Base-by-base conservation (phyloP, 2,329 filamentous ascomycete genomes). In the Diaporthe amygdali region DNA sequence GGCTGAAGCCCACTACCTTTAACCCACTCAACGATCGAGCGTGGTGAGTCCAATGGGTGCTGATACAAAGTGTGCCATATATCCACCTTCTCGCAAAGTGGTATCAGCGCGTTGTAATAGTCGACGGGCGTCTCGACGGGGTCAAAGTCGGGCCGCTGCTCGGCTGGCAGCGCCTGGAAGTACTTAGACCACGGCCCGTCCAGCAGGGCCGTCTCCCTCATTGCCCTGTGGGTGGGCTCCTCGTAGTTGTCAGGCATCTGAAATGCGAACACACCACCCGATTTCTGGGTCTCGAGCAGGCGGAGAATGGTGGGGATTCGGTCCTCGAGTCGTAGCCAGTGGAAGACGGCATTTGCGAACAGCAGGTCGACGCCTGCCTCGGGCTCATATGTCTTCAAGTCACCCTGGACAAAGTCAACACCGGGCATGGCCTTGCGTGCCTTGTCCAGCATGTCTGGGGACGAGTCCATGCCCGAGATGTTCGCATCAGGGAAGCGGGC, bases 1-100 rank as follows among this genome's bases (percentile, higher is more conserved):
- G 89, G 89, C 74, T 84, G 81, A 74, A 91, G 76, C 0, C 88
- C 89, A 0, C 87, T 89, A 0, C 87, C 86, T 73, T 85, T 86
- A 3, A 91, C 85, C 89, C 89, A 91, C 76, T 90, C 88, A 7
- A 90, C 85, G 51, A 91, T 86, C 1, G 82, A 85, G 15, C 78
- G 73, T 25, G 86, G 86, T 27, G 81, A 82, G 3, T 82, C 79
- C 70, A 91, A 76, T 0, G 84, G 77, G 76, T 91, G 89, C 32
- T 85, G 79, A 73, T 91, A 91, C 49, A 79, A 76, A 1, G 87
- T 88, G 52, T 86, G 83, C 86, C 88, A 91, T 1, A 90, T 77
- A 73, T 89, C 80, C 2, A 91, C 81, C 2, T 74, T 75, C 0
- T 77, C 74, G 67, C 82, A 84, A 2, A 84, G 67, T 22, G 83